These are phyloP conservation scores for Myrmaecium sp. DNA, from an alignment of 2,329 filamentous ascomycete species.

Conservation along the genomic window DNA sequence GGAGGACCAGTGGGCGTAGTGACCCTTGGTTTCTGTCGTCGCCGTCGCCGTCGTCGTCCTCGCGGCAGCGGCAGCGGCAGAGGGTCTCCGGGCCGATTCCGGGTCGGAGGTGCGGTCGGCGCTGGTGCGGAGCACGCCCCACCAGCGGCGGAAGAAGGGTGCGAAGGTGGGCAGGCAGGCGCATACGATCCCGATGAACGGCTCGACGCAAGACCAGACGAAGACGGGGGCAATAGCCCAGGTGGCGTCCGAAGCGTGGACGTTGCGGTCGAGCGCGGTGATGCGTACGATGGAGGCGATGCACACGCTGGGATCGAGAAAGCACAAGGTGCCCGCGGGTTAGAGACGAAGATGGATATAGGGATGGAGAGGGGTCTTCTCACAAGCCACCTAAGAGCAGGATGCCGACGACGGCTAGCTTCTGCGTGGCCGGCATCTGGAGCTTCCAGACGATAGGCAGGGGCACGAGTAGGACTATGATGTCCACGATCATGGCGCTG, in stretches of 20 bases:
- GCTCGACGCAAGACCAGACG: constrained; percentile 19
- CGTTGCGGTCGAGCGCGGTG: constrained; percentile 10
- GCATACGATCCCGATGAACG: constrained; percentile 20
- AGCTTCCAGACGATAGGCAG: constrained; percentile 16
- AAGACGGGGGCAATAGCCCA: constrained; percentile 15
- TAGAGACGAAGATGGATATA: not conserved
- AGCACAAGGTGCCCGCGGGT: not conserved
- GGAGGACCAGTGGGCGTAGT: no score
- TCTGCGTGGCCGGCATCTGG: constrained; percentile 8
- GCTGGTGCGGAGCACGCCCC: constrained; percentile 5
- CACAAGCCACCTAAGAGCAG: constrained; percentile 5
- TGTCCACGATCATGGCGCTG: constrained; percentile 19
- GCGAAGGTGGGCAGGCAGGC: constrained; percentile 14
- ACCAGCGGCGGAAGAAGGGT: constrained; percentile 16
- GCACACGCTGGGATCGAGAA: constrained; percentile 14
- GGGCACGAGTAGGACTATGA: constrained; percentile 18
- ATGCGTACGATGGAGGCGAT: constrained; percentile 14
- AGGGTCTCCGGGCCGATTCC: no score
- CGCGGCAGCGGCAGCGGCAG: no score
- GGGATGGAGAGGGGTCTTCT: not conserved
- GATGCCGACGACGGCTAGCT: constrained; percentile 2
- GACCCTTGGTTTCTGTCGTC: no score
- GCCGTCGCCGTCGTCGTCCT: no score
- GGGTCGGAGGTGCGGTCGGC: no score
- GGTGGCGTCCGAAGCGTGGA: constrained; percentile 10